Percentiles rank a stretch among this genome's conserved stretches.
Evolutionary conservation across 441 rosid species (phyloP).

Genomic region (Syzygium syzygioides): DNA sequence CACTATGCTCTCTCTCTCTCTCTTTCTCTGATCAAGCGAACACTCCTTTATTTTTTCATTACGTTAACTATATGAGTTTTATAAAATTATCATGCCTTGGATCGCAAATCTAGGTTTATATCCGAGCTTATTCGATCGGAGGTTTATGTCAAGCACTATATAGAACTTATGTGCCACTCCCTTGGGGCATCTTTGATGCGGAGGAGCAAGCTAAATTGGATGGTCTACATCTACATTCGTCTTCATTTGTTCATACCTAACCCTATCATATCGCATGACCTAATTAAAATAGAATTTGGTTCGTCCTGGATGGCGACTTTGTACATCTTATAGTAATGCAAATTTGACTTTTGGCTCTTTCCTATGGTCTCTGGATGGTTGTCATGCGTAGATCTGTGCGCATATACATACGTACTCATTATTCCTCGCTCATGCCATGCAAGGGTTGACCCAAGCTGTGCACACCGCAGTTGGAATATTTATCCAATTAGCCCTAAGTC

Average conservation of each 20-base stretch:
- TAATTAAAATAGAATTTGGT: neutral
- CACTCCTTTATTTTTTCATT: neutral
- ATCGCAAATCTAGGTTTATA: neutral
- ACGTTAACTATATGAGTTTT: neutral
- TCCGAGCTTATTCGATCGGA: neutral
- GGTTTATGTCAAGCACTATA: neutral
- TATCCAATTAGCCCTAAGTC: neutral
- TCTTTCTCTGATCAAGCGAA: neutral
- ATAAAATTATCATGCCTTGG: neutral
- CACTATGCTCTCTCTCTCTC: neutral
- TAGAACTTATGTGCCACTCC: neutral
- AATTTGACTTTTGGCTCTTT: neutral
- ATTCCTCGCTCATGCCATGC: neutral
- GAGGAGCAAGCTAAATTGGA: neutral
- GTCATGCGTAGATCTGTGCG: neutral
- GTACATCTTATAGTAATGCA: neutral
- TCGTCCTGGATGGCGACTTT: neutral
- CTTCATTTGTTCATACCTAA: neutral
- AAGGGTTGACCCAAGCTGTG: neutral
- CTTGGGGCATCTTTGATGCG: neutral
- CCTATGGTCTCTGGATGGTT: neutral
- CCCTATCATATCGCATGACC: neutral
- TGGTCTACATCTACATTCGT: neutral
- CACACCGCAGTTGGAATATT: fast-evolving
- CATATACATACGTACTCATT: neutral